These are phyloP conservation scores for Aspergillus pseudoglaucus DNA, from an alignment of 2,329 filamentous ascomycete species.

Conservation along the genomic window DNA sequence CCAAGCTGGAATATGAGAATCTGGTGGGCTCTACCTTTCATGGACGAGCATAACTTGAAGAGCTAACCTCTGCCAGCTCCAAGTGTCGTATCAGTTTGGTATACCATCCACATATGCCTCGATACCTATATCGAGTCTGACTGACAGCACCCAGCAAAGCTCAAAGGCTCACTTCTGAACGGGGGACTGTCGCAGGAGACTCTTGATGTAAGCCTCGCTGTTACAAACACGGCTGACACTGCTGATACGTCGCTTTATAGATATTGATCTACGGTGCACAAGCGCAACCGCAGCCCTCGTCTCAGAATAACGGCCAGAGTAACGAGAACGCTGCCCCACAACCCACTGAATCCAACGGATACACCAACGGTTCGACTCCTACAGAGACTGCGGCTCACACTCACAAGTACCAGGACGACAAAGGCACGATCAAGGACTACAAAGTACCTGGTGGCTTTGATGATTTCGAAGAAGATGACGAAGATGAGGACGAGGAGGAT, in stretches of 20 bases:
- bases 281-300: neutral
- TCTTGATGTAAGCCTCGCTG: slow-evolving; percentile 35
- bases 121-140: neutral
- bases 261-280: slow-evolving; percentile 14
- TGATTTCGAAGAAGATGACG: slow-evolving; percentile 11
- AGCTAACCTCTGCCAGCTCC: slow-evolving; percentile 8
- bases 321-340: neutral
- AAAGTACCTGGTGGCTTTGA: neutral
- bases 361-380: neutral
- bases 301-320: neutral
- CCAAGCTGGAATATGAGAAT: slow-evolving; percentile 55
- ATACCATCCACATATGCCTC: slow-evolving; percentile 1
- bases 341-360: neutral
- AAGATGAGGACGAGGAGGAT: slow-evolving; percentile 18
- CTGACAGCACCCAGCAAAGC: slow-evolving; percentile 29
- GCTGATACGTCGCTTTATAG: slow-evolving; percentile 10
- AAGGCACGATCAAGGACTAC: neutral
- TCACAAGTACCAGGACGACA: slow-evolving; percentile 2
- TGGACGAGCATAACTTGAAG: neutral
- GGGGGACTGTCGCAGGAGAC: slow-evolving; percentile 47
- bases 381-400: neutral
- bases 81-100: slow-evolving; percentile 11
- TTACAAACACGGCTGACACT: neutral
- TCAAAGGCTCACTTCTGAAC: slow-evolving; percentile 44
- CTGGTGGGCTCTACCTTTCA: slow-evolving; percentile 40